Percentiles rank a stretch among this genome's conserved stretches.
These are phyloP conservation scores for Cladosporium sp. DNA, from an alignment of 2,329 filamentous ascomycete species.

Conservation along the genomic window DNA sequence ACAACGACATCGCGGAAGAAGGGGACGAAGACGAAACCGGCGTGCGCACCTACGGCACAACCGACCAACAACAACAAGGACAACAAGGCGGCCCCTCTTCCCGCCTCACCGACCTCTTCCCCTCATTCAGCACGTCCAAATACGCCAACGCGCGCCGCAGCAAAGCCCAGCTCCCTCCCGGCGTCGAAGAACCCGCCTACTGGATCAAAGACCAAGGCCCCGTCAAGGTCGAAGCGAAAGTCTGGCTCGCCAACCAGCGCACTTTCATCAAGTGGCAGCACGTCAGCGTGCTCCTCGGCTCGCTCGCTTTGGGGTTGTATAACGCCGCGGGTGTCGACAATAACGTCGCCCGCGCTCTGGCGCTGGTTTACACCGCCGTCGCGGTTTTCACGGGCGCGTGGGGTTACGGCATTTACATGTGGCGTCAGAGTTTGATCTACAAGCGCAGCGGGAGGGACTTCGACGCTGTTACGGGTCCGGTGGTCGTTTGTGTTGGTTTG, in stretches of 20 bases:
- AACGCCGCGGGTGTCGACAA: constrained; percentile 77
- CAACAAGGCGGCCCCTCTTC: constrained; percentile 19
- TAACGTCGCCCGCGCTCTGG: constrained; percentile 69
- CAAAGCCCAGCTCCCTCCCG: constrained; percentile 66
- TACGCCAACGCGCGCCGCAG: constrained; percentile 57
- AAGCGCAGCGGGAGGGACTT: constrained; percentile 88
- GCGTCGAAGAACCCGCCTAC: constrained; percentile 76
- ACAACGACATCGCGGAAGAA: constrained; percentile 39
- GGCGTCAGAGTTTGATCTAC: constrained; percentile 72
- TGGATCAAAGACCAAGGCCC: constrained; percentile 96
- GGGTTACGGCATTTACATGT: constrained; percentile 82
- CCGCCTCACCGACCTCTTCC: constrained; percentile 67
- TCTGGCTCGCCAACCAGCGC: constrained; percentile 97
- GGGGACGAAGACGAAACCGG: constrained; percentile 49
- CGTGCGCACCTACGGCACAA: constrained; percentile 40
- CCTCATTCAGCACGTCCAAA: constrained; percentile 75
- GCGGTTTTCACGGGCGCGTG: constrained; percentile 79
- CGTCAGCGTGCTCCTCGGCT: constrained; percentile 81
- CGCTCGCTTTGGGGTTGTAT: constrained; percentile 78
- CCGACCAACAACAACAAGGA: constrained; percentile 4
- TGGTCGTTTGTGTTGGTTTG: constrained; percentile 76
- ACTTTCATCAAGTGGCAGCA: constrained; percentile 99
- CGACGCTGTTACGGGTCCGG: constrained; percentile 79
- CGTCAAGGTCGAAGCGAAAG: constrained; percentile 91
- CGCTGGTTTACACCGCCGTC: constrained; percentile 77